Evolutionary conservation across 352 stramenopile genomes (phyloP).

Genomic region (Globisporangium emineosum): DNA sequence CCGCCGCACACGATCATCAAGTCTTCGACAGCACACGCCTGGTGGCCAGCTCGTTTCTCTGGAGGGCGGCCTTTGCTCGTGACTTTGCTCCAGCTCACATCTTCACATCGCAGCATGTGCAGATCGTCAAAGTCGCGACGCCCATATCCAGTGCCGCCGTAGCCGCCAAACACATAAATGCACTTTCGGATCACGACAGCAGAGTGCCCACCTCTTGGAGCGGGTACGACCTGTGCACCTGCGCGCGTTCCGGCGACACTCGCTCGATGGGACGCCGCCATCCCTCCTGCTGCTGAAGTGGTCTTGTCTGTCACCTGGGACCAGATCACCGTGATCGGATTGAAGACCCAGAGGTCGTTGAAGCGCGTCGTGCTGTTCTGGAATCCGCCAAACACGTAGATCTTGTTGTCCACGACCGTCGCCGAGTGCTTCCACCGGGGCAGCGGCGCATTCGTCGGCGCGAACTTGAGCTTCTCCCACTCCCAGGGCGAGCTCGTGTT

Average conservation of each 20-base stretch:
- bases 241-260: constrained; percentile 17
- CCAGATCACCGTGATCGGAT: constrained; percentile 93
- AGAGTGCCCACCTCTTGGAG: constrained; percentile 89
- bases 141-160: constrained; percentile 90
- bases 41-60: constrained; percentile 91
- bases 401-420: constrained; percentile 83
- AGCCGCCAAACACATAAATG: constrained; percentile 95
- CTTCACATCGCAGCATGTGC: constrained; percentile 85
- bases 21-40: constrained; percentile 87
- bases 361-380: constrained; percentile 84
- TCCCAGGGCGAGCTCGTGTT: constrained; percentile 61
- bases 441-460: constrained; percentile 28
- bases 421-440: constrained; percentile 91
- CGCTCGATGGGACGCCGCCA: constrained; percentile 11
- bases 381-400: constrained; percentile 95
- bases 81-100: constrained; percentile 84
- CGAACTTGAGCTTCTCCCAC: constrained; percentile 64
- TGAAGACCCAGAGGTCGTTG: constrained; percentile 97
- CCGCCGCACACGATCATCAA: constrained; percentile 93
- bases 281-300: constrained; percentile 59
- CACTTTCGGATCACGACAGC: constrained; percentile 75
- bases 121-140: constrained; percentile 95
- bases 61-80: constrained; percentile 83
- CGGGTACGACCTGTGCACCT: constrained; percentile 43
- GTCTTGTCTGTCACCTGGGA: constrained; percentile 61